Base-by-base conservation (phyloP, 192 early-diverging fungal species). In the Linnemannia elongata region DNA sequence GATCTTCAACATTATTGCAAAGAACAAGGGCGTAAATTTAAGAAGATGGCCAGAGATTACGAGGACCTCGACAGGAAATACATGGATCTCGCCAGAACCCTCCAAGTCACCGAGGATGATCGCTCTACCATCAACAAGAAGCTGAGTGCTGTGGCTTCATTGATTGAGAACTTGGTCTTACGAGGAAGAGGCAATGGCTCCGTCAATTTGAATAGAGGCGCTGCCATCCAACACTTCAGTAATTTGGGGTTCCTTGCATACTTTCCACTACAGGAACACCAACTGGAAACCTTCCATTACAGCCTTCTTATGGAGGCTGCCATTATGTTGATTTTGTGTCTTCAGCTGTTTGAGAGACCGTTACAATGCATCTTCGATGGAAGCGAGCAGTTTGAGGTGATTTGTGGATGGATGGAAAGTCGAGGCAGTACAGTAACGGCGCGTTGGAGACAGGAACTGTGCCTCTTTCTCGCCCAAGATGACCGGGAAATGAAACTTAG, bases 391-490 rank as follows among this genome's bases (percentile, higher is more conserved):
- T 77, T 77, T 35, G 75, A 77, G 30, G 41, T 1, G 44, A 77
- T 77, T 18, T 63, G 63, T 10, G 22, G 0, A 6, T 77, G 60
- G 75, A 30, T 77, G 42, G 27, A 68, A 77, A 27, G 12, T 6
- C 55, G 39, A 77, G 75, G 63, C 75, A 77, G 75, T 47, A 44
- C n/a, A 45, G 63, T n/a, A 45, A 41, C 54, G 24, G 60, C 55
- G 5, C 60, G 75, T 27, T 77, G 75, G 75, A 77, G 75, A 68
- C 75, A 77, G 44, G 60, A 77, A 41, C n/a, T 77, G 18, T 77
- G 75, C 60, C 39, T 68, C 35, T 45, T 77, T 42, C 68, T 68
- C 27, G 75, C 63, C 42, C 36, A 77, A 68, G 12, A 68, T 47
- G 41, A 38, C 15, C 15, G 66, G 24, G 42, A n/a, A 69, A 68